Evolutionary conservation across 108 stramenopile genomes (phyloP).

Genomic region (Conticribra guillardii): DNA sequence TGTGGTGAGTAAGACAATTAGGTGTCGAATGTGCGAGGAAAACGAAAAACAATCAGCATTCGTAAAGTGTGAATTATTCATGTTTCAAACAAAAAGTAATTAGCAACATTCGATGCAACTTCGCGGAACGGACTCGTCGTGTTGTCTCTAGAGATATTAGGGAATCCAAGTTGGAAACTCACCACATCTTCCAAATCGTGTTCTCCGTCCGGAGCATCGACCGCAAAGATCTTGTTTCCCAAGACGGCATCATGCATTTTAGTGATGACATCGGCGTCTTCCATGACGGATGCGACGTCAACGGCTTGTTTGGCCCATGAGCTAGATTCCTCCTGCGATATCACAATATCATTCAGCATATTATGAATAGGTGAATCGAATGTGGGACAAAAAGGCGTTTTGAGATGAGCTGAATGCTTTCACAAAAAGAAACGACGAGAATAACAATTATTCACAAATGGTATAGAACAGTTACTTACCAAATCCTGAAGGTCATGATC

Average conservation of each 20-base stretch:
- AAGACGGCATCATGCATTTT: conserved; percentile 39
- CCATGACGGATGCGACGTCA: conserved; percentile 30
- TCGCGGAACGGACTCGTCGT: no score
- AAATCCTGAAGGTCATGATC: conserved; percentile 26
- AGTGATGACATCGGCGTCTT: conserved; percentile 28
- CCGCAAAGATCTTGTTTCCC: conserved; percentile 31
- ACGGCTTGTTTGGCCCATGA: conserved; percentile 22
- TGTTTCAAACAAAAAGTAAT: no score
- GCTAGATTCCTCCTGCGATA: conserved; percentile 25
- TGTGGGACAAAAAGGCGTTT: no score
- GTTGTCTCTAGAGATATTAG: no score
- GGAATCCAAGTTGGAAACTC: not conserved
- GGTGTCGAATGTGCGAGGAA: no score
- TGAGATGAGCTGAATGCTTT: no score
- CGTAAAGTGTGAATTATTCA: no score
- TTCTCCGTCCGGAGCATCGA: conserved; percentile 47
- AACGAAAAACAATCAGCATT: no score
- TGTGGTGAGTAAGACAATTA: no score
- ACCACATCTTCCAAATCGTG: conserved; percentile 51
- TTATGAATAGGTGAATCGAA: no score
- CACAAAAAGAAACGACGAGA: not conserved
- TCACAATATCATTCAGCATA: not conserved
- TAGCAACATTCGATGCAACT: no score
- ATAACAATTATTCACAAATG: not conserved
- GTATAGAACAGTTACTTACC: conserved; percentile 5